These are phyloP conservation scores for Anisodus tanguticus DNA, from an alignment of 257 asterid genomes.

Conservation along the genomic window DNA sequence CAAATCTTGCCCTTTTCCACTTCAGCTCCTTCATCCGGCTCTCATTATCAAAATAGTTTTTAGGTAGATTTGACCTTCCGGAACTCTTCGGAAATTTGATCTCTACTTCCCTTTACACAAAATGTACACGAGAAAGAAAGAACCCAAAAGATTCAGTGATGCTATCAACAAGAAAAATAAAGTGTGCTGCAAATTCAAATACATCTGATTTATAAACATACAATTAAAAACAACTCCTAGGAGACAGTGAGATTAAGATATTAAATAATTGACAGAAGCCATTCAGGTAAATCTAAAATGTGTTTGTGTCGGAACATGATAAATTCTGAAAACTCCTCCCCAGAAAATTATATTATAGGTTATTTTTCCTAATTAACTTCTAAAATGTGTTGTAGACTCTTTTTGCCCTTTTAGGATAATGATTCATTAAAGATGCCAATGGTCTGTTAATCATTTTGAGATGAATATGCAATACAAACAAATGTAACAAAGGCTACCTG, in stretches of 20 bases:
- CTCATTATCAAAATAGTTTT: constrained; percentile 50
- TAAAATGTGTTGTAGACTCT: constrained; percentile 4
- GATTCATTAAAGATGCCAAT: neutral
- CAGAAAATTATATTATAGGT: neutral
- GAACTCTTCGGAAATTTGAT: constrained; percentile 68
- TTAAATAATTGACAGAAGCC: neutral
- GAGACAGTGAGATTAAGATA: neutral
- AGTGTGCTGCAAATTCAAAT: neutral
- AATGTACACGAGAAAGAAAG: constrained; percentile 31
- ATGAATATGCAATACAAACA: neutral
- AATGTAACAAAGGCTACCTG: neutral
- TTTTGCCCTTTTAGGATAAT: neutral
- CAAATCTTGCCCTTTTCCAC: constrained; percentile 68
- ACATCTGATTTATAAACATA: neutral
- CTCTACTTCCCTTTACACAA: constrained; percentile 50
- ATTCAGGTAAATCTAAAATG: neutral
- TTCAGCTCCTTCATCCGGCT: constrained; percentile 57
- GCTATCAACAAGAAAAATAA: constrained; percentile 23
- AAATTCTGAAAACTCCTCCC: neutral
- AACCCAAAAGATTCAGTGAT: constrained; percentile 14
- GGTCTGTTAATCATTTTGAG: constrained; percentile 19
- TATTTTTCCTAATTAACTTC: constrained; percentile 5
- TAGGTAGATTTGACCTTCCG: constrained; percentile 44
- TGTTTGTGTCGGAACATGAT: neutral
- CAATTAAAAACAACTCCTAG: neutral